Evolutionary conservation across 441 rosid genomes (phyloP).

Genomic region (Corymbia calophylla): DNA sequence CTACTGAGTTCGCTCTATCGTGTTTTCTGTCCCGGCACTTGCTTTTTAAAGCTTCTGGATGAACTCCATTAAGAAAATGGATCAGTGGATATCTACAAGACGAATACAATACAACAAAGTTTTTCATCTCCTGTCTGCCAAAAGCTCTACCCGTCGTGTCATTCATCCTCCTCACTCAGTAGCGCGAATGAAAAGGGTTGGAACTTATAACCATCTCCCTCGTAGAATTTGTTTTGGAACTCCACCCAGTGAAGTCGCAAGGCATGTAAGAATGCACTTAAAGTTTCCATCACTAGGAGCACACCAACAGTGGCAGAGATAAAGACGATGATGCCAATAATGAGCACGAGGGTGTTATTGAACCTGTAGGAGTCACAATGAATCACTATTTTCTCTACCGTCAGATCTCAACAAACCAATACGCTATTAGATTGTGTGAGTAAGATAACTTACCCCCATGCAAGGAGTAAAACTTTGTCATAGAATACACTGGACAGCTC

Average conservation of each 20-base stretch:
- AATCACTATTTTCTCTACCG: not conserved
- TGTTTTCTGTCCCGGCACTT: not conserved
- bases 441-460: conserved; percentile 26
- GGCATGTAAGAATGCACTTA: conserved; percentile 4
- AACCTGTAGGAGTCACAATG: not conserved
- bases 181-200: not conserved
- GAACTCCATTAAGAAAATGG: not conserved
- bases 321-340: not conserved
- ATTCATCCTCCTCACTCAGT: not conserved
- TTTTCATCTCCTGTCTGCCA: not conserved
- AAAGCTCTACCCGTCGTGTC: not conserved
- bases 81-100: not conserved
- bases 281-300: conserved; percentile 4
- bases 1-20: not conserved
- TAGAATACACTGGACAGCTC: conserved; percentile 40
- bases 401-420: not conserved
- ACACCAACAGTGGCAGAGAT: not conserved
- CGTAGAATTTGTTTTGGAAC: not conserved
- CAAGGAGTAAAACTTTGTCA: conserved; percentile 35
- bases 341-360: not conserved
- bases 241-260: conserved; percentile 10
- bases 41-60: not conserved
- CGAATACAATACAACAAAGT: not conserved
- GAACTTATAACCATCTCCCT: not conserved
- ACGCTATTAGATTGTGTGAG: not conserved